Evolutionary conservation across 768 basidiomycete genomes (phyloP).

Genomic region (Imleria badia): DNA sequence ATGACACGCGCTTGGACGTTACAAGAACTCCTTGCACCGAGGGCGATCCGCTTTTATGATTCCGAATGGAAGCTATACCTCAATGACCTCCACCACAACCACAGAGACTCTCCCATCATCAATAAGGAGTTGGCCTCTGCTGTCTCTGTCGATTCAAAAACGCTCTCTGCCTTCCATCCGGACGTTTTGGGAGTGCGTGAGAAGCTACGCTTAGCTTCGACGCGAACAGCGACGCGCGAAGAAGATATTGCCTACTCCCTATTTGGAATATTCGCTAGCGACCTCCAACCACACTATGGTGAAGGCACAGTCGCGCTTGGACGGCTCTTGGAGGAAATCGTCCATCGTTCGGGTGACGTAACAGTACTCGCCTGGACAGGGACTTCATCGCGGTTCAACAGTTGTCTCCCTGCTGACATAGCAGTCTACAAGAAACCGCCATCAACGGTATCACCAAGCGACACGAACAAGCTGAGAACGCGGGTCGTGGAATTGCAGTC

Average conservation of each 20-base stretch:
- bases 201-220: constrained; percentile 5
- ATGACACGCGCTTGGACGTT: constrained; percentile 7
- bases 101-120: constrained; percentile 1
- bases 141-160: neutral
- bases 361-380: constrained; percentile 6
- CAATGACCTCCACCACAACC: neutral
- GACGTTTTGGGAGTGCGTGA: neutral
- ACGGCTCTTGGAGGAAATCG: constrained; percentile 6
- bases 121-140: neutral
- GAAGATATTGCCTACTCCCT: constrained; percentile 3
- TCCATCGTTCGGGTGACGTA: constrained; percentile 3
- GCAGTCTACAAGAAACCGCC: neutral
- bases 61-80: constrained; percentile 4
- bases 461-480: neutral
- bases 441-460: neutral
- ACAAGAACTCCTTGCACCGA: constrained; percentile 8
- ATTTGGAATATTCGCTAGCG: constrained; percentile 4
- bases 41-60: constrained; percentile 9
- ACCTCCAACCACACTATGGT: constrained; percentile 2
- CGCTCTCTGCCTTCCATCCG: neutral
- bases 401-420: constrained; percentile 4
- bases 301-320: neutral
- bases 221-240: neutral
- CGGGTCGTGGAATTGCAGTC: neutral
- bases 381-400: neutral